Conservation (phyloP, 2,329 filamentous ascomycete species). For the Penicillium rolfsii region DNA sequence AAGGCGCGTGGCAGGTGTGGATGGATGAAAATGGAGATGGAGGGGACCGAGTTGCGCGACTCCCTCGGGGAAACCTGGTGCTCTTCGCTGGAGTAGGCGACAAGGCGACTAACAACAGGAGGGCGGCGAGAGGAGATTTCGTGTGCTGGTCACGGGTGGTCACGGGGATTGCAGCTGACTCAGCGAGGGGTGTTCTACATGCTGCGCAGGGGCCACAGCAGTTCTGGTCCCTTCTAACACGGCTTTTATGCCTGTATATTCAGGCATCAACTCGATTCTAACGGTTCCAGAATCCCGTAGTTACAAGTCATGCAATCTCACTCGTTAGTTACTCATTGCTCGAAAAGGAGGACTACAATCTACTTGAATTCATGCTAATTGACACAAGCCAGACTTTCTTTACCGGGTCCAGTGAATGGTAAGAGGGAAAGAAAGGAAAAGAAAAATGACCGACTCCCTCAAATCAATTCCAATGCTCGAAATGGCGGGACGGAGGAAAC, state of each 20-base stretch:
- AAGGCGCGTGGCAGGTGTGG: conserved; percentile 38
- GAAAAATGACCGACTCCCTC: not conserved
- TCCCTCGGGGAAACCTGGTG: conserved; percentile 44
- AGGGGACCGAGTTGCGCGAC: conserved; percentile 45
- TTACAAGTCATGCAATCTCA: not conserved
- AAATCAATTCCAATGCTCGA: not conserved
- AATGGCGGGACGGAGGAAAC: not conserved
- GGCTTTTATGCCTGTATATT: not conserved
- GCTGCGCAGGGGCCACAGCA: not conserved
- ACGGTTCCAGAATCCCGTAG: too few species aligned
- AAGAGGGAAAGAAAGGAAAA: not conserved
- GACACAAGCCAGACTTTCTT: too few species aligned
- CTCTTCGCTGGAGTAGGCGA: conserved; percentile 34
- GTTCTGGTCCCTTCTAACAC: not conserved
- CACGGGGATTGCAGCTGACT: conserved; percentile 32
- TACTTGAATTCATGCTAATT: not conserved
- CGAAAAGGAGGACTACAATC: not conserved
- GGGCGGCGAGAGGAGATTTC: conserved; percentile 42
- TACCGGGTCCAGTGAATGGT: not conserved
- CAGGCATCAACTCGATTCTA: not conserved
- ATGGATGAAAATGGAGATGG: conserved; percentile 45
- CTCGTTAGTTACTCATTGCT: not conserved
- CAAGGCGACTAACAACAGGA: conserved; percentile 39
- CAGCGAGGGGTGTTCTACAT: conserved; percentile 20
- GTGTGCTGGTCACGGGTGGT: conserved; percentile 32